A percentile compares a stretch with the other conserved stretches of the same genome.
Evolutionary conservation across 1,284 basidiomycete species (phyloP).

Genomic region (Puccinia triticina): DNA sequence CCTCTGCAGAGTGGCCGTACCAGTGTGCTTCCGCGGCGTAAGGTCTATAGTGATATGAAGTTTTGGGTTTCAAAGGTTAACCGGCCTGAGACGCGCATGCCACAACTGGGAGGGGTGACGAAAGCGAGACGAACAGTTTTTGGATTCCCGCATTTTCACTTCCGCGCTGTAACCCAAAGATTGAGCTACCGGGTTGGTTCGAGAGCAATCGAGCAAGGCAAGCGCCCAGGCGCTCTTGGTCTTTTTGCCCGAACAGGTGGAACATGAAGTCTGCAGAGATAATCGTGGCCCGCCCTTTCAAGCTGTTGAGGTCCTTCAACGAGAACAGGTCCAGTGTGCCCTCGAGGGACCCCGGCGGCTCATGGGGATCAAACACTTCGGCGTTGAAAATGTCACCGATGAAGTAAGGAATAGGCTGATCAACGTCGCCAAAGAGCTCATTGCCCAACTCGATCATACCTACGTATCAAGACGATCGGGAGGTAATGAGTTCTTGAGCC

Average conservation of each 20-base stretch:
- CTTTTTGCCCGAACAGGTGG: constrained; percentile 24
- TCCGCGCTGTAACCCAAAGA: constrained; percentile 22
- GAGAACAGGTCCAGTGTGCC: constrained; percentile 1
- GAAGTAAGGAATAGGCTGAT: constrained; percentile 25
- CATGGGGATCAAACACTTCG: neutral
- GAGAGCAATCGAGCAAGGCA: constrained; percentile 17
- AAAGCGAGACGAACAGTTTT: constrained; percentile 14
- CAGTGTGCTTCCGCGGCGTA: constrained; percentile 12
- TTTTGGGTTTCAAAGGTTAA: neutral
- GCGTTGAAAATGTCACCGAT: constrained; percentile 24
- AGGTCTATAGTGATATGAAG: neutral
- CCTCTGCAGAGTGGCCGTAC: constrained; percentile 26
- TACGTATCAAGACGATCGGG: neutral
- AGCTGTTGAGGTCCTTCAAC: constrained; percentile 22
- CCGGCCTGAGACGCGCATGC: too few relatives aligned
- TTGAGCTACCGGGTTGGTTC: constrained; percentile 28
- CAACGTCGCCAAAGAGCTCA: neutral
- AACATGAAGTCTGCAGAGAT: constrained; percentile 19
- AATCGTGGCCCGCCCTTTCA: constrained; percentile 18
- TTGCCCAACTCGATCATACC: constrained; percentile 14
- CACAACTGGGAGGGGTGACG: neutral
- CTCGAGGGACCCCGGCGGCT: neutral
- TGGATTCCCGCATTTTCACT: constrained; percentile 14
- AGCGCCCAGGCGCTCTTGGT: constrained; percentile 13
- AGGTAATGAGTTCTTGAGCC: neutral